phyloP scores from a whole-genome alignment of 148 eudicot genomes.

The Diospyros lotus region DNA sequence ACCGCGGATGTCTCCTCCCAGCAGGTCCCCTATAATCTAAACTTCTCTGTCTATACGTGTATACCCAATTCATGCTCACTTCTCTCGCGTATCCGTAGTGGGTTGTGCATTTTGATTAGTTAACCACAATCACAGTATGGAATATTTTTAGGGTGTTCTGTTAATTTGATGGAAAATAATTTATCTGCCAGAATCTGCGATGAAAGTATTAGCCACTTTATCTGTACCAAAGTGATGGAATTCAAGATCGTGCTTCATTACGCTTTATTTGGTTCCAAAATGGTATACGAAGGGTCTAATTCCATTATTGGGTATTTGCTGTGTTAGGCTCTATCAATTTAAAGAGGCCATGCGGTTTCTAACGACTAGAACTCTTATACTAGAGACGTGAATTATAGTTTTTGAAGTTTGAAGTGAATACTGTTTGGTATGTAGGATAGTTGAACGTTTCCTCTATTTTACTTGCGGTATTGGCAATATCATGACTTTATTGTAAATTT shows the following conservation, averaged over 20 bases:
- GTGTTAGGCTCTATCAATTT: neutral
- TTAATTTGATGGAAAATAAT: neutral
- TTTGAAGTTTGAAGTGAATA: too few relatives aligned
- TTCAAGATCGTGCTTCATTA: too few relatives aligned
- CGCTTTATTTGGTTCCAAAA: neutral
- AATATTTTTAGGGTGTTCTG: neutral
- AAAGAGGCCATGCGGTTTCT: too few relatives aligned
- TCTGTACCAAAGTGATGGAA: too few relatives aligned
- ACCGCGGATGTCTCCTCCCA: constrained; percentile 75
- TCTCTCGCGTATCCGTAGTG: neutral
- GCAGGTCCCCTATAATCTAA: constrained; percentile 44
- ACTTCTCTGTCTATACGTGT: neutral
- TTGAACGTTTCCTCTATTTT: neutral
- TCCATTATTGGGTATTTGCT: neutral
- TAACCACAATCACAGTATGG: neutral
- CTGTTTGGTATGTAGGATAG: neutral
- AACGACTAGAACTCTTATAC: too few relatives aligned
- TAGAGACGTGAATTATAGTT: too few relatives aligned
- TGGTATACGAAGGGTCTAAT: neutral
- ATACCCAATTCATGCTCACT: neutral
- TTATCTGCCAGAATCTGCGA: too few relatives aligned
- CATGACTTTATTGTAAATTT: neutral
- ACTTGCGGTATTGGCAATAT: neutral
- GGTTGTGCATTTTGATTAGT: neutral
- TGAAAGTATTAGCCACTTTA: too few relatives aligned